A percentile compares a stretch with the other conserved stretches of the same genome.
phyloP scores from a whole-genome alignment of 257 asterid genomes.

The Nicotiana benthamiana region DNA sequence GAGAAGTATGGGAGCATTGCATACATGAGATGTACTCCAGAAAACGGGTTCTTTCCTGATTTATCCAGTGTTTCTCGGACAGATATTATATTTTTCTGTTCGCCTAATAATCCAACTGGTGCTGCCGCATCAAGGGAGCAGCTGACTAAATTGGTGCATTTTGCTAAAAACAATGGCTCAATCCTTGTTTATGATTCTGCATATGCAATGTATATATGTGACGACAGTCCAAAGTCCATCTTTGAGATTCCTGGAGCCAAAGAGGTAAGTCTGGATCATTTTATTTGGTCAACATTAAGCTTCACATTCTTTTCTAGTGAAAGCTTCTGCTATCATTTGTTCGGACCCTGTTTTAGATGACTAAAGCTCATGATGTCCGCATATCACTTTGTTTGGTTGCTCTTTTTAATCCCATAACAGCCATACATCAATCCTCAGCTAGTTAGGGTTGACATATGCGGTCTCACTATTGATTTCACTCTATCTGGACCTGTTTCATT shows the following conservation, averaged over 20 bases:
- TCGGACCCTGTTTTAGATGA: not conserved
- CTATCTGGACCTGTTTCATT: not conserved
- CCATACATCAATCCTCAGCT: not conserved
- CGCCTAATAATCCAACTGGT: conserved; percentile 99
- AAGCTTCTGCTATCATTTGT: not conserved
- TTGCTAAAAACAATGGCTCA: conserved; percentile 89
- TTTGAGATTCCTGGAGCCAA: conserved; percentile 96
- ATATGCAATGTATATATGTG: conserved; percentile 95
- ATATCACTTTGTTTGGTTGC: not conserved
- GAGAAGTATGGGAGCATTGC: conserved; percentile 84
- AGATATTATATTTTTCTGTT: conserved; percentile 84
- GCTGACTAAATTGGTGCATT: conserved; percentile 71
- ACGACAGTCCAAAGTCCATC: conserved; percentile 80
- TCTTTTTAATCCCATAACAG: not conserved
- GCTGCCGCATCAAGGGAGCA: conserved; percentile 88
- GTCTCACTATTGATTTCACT: not conserved
- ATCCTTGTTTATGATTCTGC: conserved; percentile 93
- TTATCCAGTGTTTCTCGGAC: conserved; percentile 57
- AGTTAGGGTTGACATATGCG: not conserved
- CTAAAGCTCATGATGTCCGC: not conserved
- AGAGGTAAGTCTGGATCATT: conserved; percentile 41
- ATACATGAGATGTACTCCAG: conserved; percentile 95
- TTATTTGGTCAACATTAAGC: not conserved
- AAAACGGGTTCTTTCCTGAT: conserved; percentile 90
- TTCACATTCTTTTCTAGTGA: not conserved